phyloP scores from a whole-genome alignment of 768 basidiomycete genomes.

The Mycena alexandri region DNA sequence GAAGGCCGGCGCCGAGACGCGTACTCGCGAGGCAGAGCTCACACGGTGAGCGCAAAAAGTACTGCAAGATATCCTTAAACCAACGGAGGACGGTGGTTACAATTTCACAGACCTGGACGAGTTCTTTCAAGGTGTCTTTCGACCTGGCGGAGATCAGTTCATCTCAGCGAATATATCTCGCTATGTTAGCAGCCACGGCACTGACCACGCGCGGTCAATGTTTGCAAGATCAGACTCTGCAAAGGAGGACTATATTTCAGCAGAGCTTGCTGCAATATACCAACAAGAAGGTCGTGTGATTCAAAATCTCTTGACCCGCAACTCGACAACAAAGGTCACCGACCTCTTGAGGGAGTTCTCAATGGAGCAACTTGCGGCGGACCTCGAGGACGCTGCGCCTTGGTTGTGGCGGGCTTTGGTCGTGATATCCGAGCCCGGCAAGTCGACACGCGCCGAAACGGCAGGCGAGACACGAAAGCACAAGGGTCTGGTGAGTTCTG shows the following conservation, averaged over 20 bases:
- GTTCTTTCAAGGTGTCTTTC: not conserved
- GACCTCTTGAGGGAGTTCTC: slow-evolving; percentile 18
- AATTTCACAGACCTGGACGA: slow-evolving; percentile 9
- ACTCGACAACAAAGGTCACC: not conserved
- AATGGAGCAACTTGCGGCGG: slow-evolving; percentile 3
- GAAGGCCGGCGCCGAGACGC: not conserved
- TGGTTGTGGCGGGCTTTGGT: slow-evolving; percentile 6
- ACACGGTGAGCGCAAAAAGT: not conserved
- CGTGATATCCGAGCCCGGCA: not conserved
- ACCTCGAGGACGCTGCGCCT: slow-evolving; percentile 14
- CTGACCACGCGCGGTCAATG: not conserved
- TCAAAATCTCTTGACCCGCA: slow-evolving; percentile 15
- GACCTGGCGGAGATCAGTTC: not conserved
- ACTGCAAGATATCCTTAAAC: not conserved
- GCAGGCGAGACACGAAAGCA: not conserved
- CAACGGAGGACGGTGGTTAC: slow-evolving; percentile 3
- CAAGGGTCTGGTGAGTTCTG: slow-evolving; percentile 7
- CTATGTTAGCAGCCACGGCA: slow-evolving; percentile 2
- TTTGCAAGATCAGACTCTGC: slow-evolving; percentile 7
- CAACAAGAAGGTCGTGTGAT: slow-evolving; percentile 23
- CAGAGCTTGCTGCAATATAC: not conserved
- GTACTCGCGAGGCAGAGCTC: not conserved
- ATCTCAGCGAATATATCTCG: not conserved
- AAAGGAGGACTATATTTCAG: slow-evolving; percentile 6
- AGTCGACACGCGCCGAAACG: not conserved